A percentile compares a stretch with the other conserved stretches of the same genome.
These are phyloP conservation scores for Microglena sp. DNA, from an alignment of 139 green algal species.

Conservation along the genomic window DNA sequence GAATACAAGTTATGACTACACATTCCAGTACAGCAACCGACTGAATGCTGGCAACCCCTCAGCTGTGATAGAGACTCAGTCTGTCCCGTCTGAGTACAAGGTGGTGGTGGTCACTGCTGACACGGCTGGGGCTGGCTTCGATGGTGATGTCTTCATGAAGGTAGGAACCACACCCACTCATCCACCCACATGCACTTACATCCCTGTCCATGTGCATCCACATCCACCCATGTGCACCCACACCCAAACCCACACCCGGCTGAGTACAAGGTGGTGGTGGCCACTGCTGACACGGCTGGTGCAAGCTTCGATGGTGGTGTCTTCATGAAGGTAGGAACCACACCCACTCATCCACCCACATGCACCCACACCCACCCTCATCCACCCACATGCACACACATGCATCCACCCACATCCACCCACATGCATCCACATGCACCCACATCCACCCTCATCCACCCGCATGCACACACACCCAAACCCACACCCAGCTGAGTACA, in stretches of 20 bases:
- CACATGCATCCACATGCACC: too few relatives aligned
- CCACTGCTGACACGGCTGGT: neutral
- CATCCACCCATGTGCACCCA: too few relatives aligned
- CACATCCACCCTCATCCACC: too few relatives aligned
- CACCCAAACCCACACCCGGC: too few relatives aligned
- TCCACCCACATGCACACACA: too few relatives aligned
- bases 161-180: slow-evolving; percentile 3
- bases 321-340: slow-evolving; percentile 2
- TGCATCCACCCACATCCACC: too few relatives aligned
- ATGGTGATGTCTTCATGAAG: slow-evolving; percentile 12
- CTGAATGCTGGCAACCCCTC: neutral
- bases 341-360: too few relatives aligned
- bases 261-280: slow-evolving; percentile 9
- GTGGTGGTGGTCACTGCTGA: slow-evolving; percentile 2
- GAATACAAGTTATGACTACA: neutral
- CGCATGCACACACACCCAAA: too few relatives aligned
- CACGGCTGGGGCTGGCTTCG: neutral
- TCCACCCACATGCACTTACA: too few relatives aligned
- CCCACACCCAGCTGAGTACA: slow-evolving; percentile 4
- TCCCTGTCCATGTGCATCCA: too few relatives aligned
- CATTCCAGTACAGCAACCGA: neutral
- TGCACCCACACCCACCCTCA: too few relatives aligned
- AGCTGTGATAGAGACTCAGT: neutral
- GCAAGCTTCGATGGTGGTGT: slow-evolving; percentile 11
- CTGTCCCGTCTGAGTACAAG: neutral